Conservation (phyloP, 1,284 basidiomycete genomes). For the Pseudozyma tsukubaensis region DNA sequence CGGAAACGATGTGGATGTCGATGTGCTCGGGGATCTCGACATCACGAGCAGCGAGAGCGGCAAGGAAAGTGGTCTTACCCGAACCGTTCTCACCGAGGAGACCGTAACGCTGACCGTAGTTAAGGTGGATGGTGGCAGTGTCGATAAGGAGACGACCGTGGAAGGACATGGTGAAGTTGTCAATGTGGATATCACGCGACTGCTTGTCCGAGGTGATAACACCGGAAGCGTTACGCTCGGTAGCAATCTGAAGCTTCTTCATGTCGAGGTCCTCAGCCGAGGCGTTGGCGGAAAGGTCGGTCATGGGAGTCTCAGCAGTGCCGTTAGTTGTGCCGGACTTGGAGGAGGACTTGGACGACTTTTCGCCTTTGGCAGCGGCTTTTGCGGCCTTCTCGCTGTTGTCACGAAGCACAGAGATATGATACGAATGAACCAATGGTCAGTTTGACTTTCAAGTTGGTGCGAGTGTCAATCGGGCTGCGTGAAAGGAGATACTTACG, state of each 20-base stretch:
- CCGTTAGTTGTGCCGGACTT: conserved; percentile 56
- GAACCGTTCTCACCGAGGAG: conserved; percentile 96
- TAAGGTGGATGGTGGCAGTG: conserved; percentile 87
- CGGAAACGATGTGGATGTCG: conserved; percentile 95
- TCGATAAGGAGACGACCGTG: conserved; percentile 94
- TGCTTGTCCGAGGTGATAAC: conserved; percentile 92
- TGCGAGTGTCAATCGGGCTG: background rate
- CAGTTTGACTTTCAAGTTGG: background rate
- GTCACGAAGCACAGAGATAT: background rate
- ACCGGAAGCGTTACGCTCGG: conserved; percentile 72
- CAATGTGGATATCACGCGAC: conserved; percentile 96
- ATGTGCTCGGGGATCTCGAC: conserved; percentile 94
- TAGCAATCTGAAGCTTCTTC: conserved; percentile 67
- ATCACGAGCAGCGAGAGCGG: conserved; percentile 72
- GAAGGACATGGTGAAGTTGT: conserved; percentile 94
- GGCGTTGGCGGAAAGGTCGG: conserved; percentile 55
- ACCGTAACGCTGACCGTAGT: conserved; percentile 95
- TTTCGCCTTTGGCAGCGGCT: conserved; percentile 62
- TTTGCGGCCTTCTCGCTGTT: conserved; percentile 68
- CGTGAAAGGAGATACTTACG: conserved; percentile 51
- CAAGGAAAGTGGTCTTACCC: conserved; percentile 81
- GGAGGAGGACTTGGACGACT: conserved; percentile 53
- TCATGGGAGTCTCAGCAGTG: conserved; percentile 56
- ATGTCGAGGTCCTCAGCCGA: conserved; percentile 62
- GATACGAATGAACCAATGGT: too few species aligned